Evolutionary conservation across 192 early-diverging fungal genomes (phyloP).

Genomic region (Powellomyces hirtus): DNA sequence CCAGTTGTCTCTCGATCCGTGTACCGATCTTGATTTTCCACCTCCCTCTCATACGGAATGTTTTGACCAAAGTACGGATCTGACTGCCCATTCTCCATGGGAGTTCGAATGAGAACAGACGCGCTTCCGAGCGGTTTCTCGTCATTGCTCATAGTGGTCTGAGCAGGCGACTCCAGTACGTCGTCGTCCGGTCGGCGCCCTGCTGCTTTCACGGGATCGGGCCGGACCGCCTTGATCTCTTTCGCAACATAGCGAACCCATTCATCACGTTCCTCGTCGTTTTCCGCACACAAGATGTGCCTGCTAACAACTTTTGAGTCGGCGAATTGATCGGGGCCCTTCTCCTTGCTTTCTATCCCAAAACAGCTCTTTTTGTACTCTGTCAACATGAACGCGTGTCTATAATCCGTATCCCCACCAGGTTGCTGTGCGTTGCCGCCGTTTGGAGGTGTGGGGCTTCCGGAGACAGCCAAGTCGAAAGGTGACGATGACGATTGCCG

Average conservation of each 20-base stretch:
- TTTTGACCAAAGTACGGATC: background rate
- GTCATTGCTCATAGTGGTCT: background rate
- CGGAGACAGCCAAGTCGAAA: background rate
- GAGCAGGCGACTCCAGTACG: background rate
- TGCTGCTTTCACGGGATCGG: background rate
- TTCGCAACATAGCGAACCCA: constrained; percentile 77
- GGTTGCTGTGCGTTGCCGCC: constrained; percentile 17
- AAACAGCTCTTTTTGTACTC: constrained; percentile 62
- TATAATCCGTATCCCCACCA: constrained; percentile 62
- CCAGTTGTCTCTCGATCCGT: background rate
- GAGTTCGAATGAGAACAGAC: background rate
- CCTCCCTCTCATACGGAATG: too few species aligned
- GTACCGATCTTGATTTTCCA: background rate
- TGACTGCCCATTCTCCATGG: background rate
- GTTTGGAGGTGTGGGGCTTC: constrained; percentile 10
- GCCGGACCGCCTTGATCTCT: constrained; percentile 44
- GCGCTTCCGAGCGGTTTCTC: background rate
- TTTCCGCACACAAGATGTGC: constrained; percentile 85
- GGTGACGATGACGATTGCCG: constrained; percentile 27
- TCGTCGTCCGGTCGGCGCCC: background rate
- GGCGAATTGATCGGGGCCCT: constrained; percentile 27
- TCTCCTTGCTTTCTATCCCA: constrained; percentile 1
- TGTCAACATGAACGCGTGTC: constrained; percentile 83
- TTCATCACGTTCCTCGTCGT: constrained; percentile 85
- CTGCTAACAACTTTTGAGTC: constrained; percentile 59